Evolutionary conservation across 2,329 filamentous ascomycete genomes (phyloP), one percentile per base, ranked within the genome.

Genomic region (Drechmeria coniospora): DNA sequence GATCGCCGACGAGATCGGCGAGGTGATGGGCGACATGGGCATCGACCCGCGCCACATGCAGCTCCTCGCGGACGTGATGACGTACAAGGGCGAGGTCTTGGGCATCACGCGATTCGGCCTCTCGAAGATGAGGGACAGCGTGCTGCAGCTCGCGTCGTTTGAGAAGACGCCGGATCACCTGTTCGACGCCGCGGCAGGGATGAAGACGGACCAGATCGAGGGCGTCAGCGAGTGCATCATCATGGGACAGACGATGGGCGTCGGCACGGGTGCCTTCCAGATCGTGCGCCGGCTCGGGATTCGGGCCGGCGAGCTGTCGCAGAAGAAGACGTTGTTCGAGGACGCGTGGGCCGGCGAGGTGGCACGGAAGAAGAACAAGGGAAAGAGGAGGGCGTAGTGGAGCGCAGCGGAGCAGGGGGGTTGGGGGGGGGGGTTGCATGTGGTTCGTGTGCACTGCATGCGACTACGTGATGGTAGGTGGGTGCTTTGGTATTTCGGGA

Each of bases 21-120:
- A 68, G 28, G 90, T 95, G 47, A 98, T 95, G 86, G 72, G 72
- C 20, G 74, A 78, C 49, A 94, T 98, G 84, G 75, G 73, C 52
- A 95, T 98, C 44, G 90, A 98, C 54, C 87, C 86, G 24, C 80
- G 90, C 31, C 90, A 98, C 58, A 95, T 98, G 84, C 79, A 94
- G 50, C 68, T 98, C 12, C 71, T 98, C 2, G 87, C 90, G 8
- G 90, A 98, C 46, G 86, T 94, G 29, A 98, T 98, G 90, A 95
- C 90, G 1, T 95, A 87, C 66, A 95, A 94, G 60, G 90, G 90
- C 27, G 87, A 95, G 41, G 81, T 98, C 0, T 68, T 94, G 12
- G 90, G 90, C 28, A 98, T 98, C 49, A 98, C 90, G 3, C 78
- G 90, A 18, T 95, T 95, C 52, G 90, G 90, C 28, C 65, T 98